These are phyloP conservation scores for Sorghum bicolor DNA, from an alignment of 176 grass and related monocot species.

Conservation along the genomic window Sorghum_bicolor_NCBIv3 NC_012871.2:72826001-72826500, in stretches of 20 bases:
- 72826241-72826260: neutral
- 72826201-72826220: conserved; percentile 25
- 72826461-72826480: neutral
- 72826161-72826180: conserved; percentile 30
- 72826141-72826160: conserved; percentile 20
- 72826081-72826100: conserved; percentile 38
- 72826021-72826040: neutral
- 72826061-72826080: neutral
- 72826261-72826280: neutral
- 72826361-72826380: neutral
- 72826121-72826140: conserved; percentile 19
- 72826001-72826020: conserved; percentile 41
- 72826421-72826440: neutral
- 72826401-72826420: neutral
- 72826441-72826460: neutral
- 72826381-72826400: neutral
- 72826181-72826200: conserved; percentile 6
- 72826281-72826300: neutral
- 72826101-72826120: conserved; percentile 45
- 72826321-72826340: neutral
- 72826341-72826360: neutral
- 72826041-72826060: neutral
- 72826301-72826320: neutral
- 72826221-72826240: conserved; percentile 50
- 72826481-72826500: neutral